Evolutionary conservation across 2,329 filamentous ascomycete genomes (phyloP), one percentile per base, ranked within the genome.

Genomic region (Colletotrichum gloeosporioides): DNA sequence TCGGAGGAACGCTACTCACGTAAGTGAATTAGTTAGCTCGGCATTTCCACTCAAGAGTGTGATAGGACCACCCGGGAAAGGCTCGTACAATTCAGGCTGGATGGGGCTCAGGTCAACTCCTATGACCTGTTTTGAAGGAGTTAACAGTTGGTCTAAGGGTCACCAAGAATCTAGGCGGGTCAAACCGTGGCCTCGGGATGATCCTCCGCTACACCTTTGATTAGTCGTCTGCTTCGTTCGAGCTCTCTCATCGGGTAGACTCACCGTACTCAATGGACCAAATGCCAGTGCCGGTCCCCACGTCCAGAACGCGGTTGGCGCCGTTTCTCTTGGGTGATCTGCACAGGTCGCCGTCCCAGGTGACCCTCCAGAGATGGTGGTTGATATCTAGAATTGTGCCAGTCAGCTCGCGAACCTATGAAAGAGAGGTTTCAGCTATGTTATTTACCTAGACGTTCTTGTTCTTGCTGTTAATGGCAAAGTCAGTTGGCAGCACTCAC

Each of bases 1-100:
- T 89, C 0, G 85, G 83, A 1, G 88, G 87, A 6, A 87, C 85
- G 67, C 79, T 81, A 8, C n/a, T 29, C 72, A 69, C 13, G n/a
- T 77, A 1, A 39, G 36, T 39, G 1, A 9, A 16, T 5, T 39
- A 6, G 36, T 18, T 9, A 1, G 36, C 36, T 39, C 36, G 16
- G 9, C 16, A 18, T 18, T 39, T 1, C 16, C 36, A 39, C 36
- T 3, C 83, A 79, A 53, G 77, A 76, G 1, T 64, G n/a, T n/a
- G n/a, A 16, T 7, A 32, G 2, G 25, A 44, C 22, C 12, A 10
- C n/a, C 57, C 81, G 79, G 9, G 80, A n/a, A 16, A 22, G 16
- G 7, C 15, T 49, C 75, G 44, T 15, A 77, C 75, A 78, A 83
- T 61, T 67, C 57, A 2, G 84, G 84, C 53, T 85, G 84, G 18